phyloP scores from a whole-genome alignment of 176 grass and related monocot species.

The Olyra latifolia region DNA sequence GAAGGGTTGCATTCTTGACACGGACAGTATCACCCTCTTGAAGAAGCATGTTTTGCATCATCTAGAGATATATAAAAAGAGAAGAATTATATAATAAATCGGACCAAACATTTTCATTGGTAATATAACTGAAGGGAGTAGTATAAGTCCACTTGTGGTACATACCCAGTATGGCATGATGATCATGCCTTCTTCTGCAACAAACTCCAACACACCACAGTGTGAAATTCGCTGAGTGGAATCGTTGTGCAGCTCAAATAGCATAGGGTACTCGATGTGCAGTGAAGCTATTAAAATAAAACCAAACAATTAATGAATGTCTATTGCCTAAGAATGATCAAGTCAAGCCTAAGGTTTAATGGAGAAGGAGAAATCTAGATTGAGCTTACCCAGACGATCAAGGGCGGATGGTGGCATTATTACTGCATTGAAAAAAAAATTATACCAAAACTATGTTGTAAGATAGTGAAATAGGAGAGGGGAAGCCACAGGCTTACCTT shows the following conservation, averaged over 20 bases:
- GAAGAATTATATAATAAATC: background rate
- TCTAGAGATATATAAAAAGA: conserved; percentile 49
- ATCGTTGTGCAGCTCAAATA: conserved; percentile 87
- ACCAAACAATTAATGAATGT: conserved; percentile 15
- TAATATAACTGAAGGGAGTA: conserved; percentile 20
- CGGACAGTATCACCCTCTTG: conserved; percentile 71
- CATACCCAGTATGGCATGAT: conserved; percentile 95
- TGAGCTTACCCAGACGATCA: conserved; percentile 76
- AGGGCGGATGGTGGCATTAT: conserved; percentile 92
- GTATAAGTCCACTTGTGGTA: background rate
- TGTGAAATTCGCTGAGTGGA: conserved; percentile 68
- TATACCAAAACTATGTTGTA: conserved; percentile 20
- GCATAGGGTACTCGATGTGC: conserved; percentile 88
- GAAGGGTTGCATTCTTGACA: conserved; percentile 70
- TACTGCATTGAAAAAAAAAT: conserved; percentile 51
- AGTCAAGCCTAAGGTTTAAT: background rate
- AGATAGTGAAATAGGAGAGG: background rate
- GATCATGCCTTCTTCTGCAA: conserved; percentile 96
- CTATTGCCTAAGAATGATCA: conserved; percentile 1
- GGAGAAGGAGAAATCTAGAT: background rate
- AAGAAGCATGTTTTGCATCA: conserved; percentile 99
- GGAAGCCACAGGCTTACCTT: conserved; percentile 43
- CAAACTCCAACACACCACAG: conserved; percentile 87
- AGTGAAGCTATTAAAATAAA: conserved; percentile 62
- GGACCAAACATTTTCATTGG: conserved; percentile 1